A percentile compares a stretch with the other conserved stretches of the same genome.
phyloP scores from a whole-genome alignment of 257 asterid genomes.

The Thymus mandschuricus region DNA sequence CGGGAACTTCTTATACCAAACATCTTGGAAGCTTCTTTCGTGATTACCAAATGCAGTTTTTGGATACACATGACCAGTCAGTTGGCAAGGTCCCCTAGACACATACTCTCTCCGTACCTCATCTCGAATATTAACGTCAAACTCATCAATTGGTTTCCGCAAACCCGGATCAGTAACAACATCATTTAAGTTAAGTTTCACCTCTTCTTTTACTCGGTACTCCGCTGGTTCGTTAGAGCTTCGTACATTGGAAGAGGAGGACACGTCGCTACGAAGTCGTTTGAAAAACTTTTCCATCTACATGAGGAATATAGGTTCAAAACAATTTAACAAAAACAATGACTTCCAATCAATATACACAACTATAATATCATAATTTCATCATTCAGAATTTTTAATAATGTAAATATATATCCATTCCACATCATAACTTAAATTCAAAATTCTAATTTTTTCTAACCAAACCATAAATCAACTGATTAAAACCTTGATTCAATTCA shows the following conservation, averaged over 20 bases:
- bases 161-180: constrained; percentile 4
- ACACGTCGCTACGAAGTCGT: not conserved
- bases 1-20: constrained; percentile 3
- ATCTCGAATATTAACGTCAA: not conserved
- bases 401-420: not conserved
- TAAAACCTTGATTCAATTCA: too few relatives aligned
- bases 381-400: not conserved
- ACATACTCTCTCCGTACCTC: not conserved
- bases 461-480: too few relatives aligned
- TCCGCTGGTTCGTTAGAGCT: not conserved
- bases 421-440: too few relatives aligned
- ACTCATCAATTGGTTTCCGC: not conserved
- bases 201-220: not conserved
- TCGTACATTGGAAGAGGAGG: not conserved
- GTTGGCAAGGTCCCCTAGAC: constrained; percentile 6
- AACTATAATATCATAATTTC: not conserved
- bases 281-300: not conserved
- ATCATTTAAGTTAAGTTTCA: not conserved
- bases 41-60: not conserved
- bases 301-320: not conserved
- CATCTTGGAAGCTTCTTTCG: not conserved
- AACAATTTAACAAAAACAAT: not conserved
- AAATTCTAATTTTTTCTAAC: too few relatives aligned
- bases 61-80: not conserved
- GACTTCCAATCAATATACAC: not conserved